These are phyloP conservation scores for Aspergillus cavernicola DNA, from an alignment of 495 filamentous ascomycete species.

Conservation along the genomic window DNA sequence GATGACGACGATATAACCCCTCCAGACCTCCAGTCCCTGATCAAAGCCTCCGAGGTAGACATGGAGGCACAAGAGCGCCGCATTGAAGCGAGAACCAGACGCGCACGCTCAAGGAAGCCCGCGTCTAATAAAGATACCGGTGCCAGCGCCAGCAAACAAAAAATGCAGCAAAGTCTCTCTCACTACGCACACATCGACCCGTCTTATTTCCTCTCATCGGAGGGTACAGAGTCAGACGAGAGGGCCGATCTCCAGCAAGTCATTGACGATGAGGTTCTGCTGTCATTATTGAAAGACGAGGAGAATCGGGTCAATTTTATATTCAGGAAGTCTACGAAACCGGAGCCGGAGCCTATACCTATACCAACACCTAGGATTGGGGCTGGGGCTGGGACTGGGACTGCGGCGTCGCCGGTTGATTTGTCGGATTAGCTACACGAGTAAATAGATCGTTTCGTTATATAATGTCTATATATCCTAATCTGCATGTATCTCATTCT, in stretches of 20 bases:
- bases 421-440: slow-evolving; percentile 8
- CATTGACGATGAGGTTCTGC: slow-evolving; percentile 60
- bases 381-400: not conserved
- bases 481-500: too few species aligned
- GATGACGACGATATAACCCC: slow-evolving; percentile 32
- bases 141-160: slow-evolving; percentile 23
- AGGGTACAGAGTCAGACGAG: slow-evolving; percentile 8
- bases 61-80: slow-evolving; percentile 57
- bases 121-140: not conserved
- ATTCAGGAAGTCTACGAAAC: slow-evolving; percentile 56
- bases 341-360: slow-evolving; percentile 10
- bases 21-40: slow-evolving; percentile 36
- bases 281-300: slow-evolving; percentile 56
- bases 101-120: not conserved
- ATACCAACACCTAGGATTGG: not conserved
- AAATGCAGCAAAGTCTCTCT: slow-evolving; percentile 59
- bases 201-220: slow-evolving; percentile 27
- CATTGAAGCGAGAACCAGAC: slow-evolving; percentile 22
- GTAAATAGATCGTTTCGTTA: too few species aligned
- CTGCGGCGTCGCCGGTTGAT: slow-evolving; percentile 1
- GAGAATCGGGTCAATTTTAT: slow-evolving; percentile 60
- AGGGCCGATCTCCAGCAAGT: slow-evolving; percentile 27
- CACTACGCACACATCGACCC: slow-evolving; percentile 66
- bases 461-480: too few species aligned
- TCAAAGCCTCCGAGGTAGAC: slow-evolving; percentile 58